Conservation (phyloP, 192 early-diverging fungal genomes). For the Thoreauomyces humboldtii region DNA sequence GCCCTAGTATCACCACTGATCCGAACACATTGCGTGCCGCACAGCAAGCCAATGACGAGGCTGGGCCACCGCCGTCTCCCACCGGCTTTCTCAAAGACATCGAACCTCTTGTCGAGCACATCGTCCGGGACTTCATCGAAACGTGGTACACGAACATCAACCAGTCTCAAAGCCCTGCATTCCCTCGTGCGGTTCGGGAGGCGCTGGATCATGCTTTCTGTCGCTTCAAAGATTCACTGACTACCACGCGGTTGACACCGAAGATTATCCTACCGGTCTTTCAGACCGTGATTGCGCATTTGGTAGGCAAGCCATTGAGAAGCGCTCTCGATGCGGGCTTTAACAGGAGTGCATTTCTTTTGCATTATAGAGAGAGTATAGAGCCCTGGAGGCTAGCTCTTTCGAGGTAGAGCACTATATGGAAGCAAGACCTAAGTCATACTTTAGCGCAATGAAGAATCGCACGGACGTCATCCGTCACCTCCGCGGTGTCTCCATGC, state of each 20-base stretch:
- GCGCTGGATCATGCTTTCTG: slow-evolving; percentile 25
- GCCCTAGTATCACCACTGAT: too few relatives aligned
- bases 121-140: slow-evolving; percentile 42
- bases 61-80: not conserved
- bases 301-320: slow-evolving; percentile 14
- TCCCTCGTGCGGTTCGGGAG: slow-evolving; percentile 28
- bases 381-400: slow-evolving; percentile 28
- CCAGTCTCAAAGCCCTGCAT: slow-evolving; percentile 35
- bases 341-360: not conserved
- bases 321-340: too few relatives aligned
- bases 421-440: slow-evolving; percentile 20
- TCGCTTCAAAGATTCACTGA: slow-evolving; percentile 15
- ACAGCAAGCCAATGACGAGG: not conserved
- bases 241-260: slow-evolving; percentile 15
- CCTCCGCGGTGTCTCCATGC: slow-evolving; percentile 35
- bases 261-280: slow-evolving; percentile 29
- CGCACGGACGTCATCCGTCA: slow-evolving; percentile 17
- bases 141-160: slow-evolving; percentile 41
- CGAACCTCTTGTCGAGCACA: slow-evolving; percentile 25
- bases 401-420: slow-evolving; percentile 35
- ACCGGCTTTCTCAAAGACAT: slow-evolving; percentile 8
- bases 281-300: slow-evolving; percentile 31
- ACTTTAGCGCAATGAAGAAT: slow-evolving; percentile 24
- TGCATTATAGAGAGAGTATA: slow-evolving; percentile 31
- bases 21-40: too few relatives aligned